Percentiles rank a stretch among this genome's conserved stretches.
Evolutionary conservation across 257 asterid species (phyloP).

Genomic region (Striga asiatica): DNA sequence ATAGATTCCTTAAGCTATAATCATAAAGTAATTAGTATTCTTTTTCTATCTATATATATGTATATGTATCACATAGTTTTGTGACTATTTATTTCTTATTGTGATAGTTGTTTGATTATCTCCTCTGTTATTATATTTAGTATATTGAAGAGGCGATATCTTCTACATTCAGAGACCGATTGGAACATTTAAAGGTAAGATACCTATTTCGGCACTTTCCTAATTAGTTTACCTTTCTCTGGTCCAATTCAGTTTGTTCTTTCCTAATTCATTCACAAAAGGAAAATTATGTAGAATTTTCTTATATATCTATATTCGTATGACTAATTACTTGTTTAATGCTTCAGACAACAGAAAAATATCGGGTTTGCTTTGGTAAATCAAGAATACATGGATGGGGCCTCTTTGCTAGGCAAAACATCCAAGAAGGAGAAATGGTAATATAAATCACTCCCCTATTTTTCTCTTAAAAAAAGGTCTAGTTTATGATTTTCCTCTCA

Average conservation of each 20-base stretch:
- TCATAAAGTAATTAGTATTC: slow-evolving; percentile 32
- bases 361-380: slow-evolving; percentile 83
- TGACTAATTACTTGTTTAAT: slow-evolving; percentile 13
- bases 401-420: slow-evolving; percentile 77
- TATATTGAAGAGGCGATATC: slow-evolving; percentile 30
- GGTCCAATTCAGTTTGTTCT: not conserved
- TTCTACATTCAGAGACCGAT: slow-evolving; percentile 63
- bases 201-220: slow-evolving; percentile 8
- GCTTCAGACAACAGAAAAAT: slow-evolving; percentile 66
- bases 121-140: slow-evolving; percentile 30
- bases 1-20: slow-evolving; percentile 48
- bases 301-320: not conserved
- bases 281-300: not conserved
- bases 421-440: slow-evolving; percentile 97
- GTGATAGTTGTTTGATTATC: slow-evolving; percentile 8
- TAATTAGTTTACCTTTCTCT: not conserved
- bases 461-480: not conserved
- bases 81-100: not conserved
- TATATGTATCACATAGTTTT: not conserved
- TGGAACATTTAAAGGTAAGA: slow-evolving; percentile 57
- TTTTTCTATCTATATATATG: not conserved
- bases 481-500: not conserved
- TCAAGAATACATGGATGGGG: slow-evolving; percentile 99
- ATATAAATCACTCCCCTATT: too few species aligned
- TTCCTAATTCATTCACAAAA: not conserved